phyloP scores from a whole-genome alignment of 805 yeast genomes.

The Martiniozyma abietophila region DNA sequence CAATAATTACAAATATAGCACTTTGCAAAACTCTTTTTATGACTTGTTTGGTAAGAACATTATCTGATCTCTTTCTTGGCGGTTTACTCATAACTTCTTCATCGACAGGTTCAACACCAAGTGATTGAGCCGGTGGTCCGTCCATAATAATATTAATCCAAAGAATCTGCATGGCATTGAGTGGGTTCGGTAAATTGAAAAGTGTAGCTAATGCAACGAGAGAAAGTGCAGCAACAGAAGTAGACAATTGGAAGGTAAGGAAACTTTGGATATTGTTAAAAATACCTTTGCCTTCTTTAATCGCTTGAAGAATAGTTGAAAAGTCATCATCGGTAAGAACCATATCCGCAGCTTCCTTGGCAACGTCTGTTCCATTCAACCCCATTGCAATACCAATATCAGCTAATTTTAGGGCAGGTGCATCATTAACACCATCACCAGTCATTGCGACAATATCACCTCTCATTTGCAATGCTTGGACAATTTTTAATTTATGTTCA shows the following conservation, averaged over 20 bases:
- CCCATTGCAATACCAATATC: conserved; percentile 96
- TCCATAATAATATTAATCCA: conserved; percentile 98
- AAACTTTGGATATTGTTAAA: conserved; percentile 93
- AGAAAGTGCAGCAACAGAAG: conserved; percentile 90
- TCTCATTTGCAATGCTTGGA: conserved; percentile 77
- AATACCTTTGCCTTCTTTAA: conserved; percentile 96
- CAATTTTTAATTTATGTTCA: conserved; percentile 84
- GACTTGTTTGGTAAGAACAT: conserved; percentile 64
- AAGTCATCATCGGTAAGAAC: conserved; percentile 95
- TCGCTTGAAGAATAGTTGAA: conserved; percentile 85
- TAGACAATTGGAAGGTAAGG: conserved; percentile 89
- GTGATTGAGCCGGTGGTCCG: conserved; percentile 97
- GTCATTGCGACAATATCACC: conserved; percentile 98
- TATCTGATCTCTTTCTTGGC: conserved; percentile 85
- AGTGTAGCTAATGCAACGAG: conserved; percentile 81
- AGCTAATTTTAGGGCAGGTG: conserved; percentile 94
- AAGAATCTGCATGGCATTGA: conserved; percentile 95
- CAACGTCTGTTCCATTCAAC: conserved; percentile 92
- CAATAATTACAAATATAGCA: conserved; percentile 67
- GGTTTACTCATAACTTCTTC: conserved; percentile 92
- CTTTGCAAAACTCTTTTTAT: conserved; percentile 67
- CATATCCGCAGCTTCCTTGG: conserved; percentile 98
- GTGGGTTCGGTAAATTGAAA: conserved; percentile 83
- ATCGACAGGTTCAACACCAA: conserved; percentile 97
- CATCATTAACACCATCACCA: conserved; percentile 99